These are phyloP conservation scores for Daldinia loculata DNA, from an alignment of 495 filamentous ascomycete genomes.

Conservation along the genomic window DNA sequence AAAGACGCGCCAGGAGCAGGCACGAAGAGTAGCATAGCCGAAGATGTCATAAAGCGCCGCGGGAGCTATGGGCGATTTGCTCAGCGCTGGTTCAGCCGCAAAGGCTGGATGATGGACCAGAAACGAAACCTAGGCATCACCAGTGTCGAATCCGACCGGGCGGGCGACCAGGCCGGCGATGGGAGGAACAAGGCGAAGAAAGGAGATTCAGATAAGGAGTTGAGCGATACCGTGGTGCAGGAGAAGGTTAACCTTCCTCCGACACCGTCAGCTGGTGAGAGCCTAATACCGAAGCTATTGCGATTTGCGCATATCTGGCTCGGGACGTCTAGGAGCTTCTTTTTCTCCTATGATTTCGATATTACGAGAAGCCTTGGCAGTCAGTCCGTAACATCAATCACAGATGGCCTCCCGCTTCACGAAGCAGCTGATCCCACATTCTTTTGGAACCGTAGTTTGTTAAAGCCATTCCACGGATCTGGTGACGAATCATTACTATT, in stretches of 20 bases:
- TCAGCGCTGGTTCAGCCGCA: constrained; percentile 85
- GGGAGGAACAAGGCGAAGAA: constrained; percentile 12
- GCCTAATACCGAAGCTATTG: constrained; percentile 83
- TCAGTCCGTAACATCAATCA: constrained; percentile 51
- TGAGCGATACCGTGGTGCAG: constrained; percentile 47
- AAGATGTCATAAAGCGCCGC: constrained; percentile 82
- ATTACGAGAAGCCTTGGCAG: constrained; percentile 72
- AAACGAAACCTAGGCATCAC: constrained; percentile 67
- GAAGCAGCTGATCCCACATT: constrained; percentile 79
- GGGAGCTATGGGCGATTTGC: constrained; percentile 89
- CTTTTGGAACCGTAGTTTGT: constrained; percentile 89
- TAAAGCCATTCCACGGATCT: constrained; percentile 74
- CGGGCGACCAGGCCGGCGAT: constrained; percentile 11
- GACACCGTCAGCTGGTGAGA: constrained; percentile 43
- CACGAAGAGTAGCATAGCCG: constrained; percentile 66
- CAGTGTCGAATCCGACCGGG: constrained; percentile 30
- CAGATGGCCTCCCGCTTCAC: constrained; percentile 66
- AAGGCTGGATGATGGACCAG: constrained; percentile 73
- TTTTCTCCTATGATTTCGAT: constrained; percentile 91
- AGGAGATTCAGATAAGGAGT: constrained; percentile 34
- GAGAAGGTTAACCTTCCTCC: constrained; percentile 42
- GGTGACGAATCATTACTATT: constrained; percentile 73
- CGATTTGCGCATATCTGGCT: constrained; percentile 83
- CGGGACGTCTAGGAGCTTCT: constrained; percentile 81
- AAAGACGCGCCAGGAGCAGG: constrained; percentile 31